Percentiles rank a stretch among this genome's conserved stretches.
Conservation (phyloP, 352 stramenopile species). For the Phytophthora sp. region DNA sequence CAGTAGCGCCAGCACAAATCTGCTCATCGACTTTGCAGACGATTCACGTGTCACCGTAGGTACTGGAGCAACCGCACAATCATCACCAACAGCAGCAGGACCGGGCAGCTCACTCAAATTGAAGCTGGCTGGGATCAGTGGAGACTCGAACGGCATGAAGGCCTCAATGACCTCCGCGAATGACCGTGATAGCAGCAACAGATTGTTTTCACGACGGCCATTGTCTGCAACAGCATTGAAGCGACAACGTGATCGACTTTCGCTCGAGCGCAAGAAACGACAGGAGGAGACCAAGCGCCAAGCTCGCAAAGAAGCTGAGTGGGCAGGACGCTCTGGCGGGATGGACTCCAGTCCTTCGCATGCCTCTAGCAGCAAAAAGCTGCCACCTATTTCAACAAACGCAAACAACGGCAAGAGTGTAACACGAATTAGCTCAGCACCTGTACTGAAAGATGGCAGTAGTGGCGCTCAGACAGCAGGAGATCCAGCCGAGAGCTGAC, state of each 20-base stretch:
- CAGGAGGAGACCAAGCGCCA: conserved; percentile 62
- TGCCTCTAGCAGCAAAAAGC: conserved; percentile 51
- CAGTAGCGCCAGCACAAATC: conserved; percentile 29
- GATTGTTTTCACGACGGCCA: conserved; percentile 66
- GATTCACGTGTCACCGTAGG: conserved; percentile 25
- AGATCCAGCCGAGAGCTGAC: conserved; percentile 31
- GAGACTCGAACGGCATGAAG: conserved; percentile 23
- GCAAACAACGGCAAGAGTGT: conserved; percentile 29
- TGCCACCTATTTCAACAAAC: conserved; percentile 59
- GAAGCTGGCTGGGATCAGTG: conserved; percentile 49
- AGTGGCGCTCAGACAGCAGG: conserved; percentile 16
- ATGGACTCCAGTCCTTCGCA: conserved; percentile 58
- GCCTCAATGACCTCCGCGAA: conserved; percentile 31
- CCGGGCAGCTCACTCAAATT: conserved; percentile 59
- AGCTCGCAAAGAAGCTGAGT: conserved; percentile 77
- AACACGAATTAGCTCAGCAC: conserved; percentile 67
- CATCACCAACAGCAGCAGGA: conserved; percentile 28
- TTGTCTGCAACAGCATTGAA: conserved; percentile 74
- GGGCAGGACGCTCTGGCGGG: conserved; percentile 74
- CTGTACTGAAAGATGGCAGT: conserved; percentile 48
- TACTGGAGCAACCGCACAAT: background rate
- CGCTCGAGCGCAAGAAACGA: conserved; percentile 65
- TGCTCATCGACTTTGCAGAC: conserved; percentile 36
- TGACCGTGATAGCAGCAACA: conserved; percentile 64
- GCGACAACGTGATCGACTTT: conserved; percentile 73